These are phyloP conservation scores for Pelargonium citronellum DNA, from an alignment of 441 rosid genomes.

Conservation along the genomic window DNA sequence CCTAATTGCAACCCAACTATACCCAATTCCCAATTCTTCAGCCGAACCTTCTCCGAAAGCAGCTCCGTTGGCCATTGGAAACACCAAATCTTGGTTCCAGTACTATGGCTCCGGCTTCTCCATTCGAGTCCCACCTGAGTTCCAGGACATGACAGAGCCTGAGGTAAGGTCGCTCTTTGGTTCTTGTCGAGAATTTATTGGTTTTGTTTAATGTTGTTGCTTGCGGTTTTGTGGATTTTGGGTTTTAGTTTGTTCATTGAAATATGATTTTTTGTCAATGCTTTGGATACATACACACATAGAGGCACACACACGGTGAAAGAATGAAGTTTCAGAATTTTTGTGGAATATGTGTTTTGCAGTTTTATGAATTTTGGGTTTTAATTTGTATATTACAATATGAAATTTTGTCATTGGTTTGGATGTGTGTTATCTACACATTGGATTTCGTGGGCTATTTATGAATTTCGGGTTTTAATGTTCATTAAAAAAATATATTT, in stretches of 20 bases:
- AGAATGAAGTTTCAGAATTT: too few species aligned
- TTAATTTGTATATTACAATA: too few species aligned
- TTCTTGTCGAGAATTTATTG: background rate
- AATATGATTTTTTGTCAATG: background rate
- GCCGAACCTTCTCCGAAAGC: conserved; percentile 50
- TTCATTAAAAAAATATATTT: too few species aligned
- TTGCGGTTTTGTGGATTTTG: background rate
- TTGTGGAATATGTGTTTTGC: too few species aligned
- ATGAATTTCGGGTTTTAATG: too few species aligned
- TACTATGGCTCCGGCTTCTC: conserved; percentile 79
- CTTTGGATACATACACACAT: background rate
- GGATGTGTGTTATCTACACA: too few species aligned
- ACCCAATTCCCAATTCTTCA: conserved; percentile 40
- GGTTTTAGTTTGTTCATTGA: background rate
- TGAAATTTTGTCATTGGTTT: too few species aligned
- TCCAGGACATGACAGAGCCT: conserved; percentile 76
- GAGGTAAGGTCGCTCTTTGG: conserved; percentile 39
- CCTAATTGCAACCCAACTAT: conserved; percentile 25
- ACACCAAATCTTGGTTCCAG: conserved; percentile 81
- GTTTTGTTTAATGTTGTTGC: background rate
- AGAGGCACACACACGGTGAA: too few species aligned
- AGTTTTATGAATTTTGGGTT: too few species aligned
- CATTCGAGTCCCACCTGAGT: conserved; percentile 80
- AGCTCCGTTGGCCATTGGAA: conserved; percentile 49
- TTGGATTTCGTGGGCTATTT: too few species aligned